phyloP scores from a whole-genome alignment of 1,139 yeast genomes.

The Pichia cactophila region DNA sequence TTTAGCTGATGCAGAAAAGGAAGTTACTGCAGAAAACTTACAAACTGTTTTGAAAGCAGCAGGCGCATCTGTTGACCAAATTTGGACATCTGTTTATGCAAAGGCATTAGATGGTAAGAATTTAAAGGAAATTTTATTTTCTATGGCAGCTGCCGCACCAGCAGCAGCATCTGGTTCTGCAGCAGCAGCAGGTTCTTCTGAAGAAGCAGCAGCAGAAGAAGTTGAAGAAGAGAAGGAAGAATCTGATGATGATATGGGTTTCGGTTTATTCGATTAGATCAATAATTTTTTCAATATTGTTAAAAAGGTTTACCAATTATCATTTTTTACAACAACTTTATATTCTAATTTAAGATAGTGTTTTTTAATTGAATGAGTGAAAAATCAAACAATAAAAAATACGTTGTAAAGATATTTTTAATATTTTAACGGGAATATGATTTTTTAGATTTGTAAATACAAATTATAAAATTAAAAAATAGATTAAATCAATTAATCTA shows the following conservation, averaged over 20 bases:
- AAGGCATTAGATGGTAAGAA: constrained; percentile 96
- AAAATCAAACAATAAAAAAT: too few relatives aligned
- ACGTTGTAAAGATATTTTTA: too few relatives aligned
- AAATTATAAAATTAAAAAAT: not conserved
- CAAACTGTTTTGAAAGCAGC: constrained; percentile 81
- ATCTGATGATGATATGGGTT: constrained; percentile 82
- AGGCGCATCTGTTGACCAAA: constrained; percentile 75
- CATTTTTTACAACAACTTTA: not conserved
- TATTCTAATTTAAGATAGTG: too few relatives aligned
- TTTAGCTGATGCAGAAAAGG: constrained; percentile 95
- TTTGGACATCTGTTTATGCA: constrained; percentile 95
- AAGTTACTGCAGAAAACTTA: constrained; percentile 90
- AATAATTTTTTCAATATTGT: not conserved
- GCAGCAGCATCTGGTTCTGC: constrained; percentile 52
- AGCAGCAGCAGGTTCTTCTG: constrained; percentile 57
- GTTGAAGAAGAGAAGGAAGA: constrained; percentile 46
- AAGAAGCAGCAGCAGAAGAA: constrained; percentile 49
- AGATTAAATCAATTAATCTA: constrained; percentile 5
- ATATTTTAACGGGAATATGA: not conserved
- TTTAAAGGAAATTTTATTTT: constrained; percentile 67
- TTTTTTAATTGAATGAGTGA: too few relatives aligned
- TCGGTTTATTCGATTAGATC: constrained; percentile 58
- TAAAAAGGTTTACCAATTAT: not conserved
- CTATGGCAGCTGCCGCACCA: constrained; percentile 52
- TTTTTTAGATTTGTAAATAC: not conserved